Evolutionary conservation across 371 early-diverging fungal genomes (phyloP).

Genomic region (Mucor irregularis): DNA sequence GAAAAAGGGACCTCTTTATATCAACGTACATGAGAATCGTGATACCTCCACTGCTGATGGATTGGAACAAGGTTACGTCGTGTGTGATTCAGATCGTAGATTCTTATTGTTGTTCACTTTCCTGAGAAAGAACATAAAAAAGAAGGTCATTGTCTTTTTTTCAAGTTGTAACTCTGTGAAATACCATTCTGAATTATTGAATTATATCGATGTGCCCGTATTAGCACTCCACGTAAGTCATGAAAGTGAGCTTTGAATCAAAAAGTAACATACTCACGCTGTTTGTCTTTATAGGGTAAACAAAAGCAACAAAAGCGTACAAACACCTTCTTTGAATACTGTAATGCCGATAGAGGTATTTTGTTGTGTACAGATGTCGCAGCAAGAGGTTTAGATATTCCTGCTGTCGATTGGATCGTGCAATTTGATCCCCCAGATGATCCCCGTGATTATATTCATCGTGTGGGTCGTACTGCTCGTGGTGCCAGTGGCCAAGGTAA

Average conservation of each 20-base stretch:
- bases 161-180: conserved; percentile 94
- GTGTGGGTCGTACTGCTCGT: conserved; percentile 98
- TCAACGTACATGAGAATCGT: conserved; percentile 93
- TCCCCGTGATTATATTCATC: conserved; percentile 97
- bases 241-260: not conserved
- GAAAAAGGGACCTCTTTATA: conserved; percentile 91
- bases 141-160: conserved; percentile 97
- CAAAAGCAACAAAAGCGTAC: conserved; percentile 97
- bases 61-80: conserved; percentile 96
- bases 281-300: conserved; percentile 54
- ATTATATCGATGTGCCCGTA: conserved; percentile 97
- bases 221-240: conserved; percentile 87
- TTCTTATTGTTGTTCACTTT: conserved; percentile 94
- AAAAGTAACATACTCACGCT: not conserved
- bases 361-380: conserved; percentile 98
- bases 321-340: conserved; percentile 94
- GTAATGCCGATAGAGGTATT: conserved; percentile 88
- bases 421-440: conserved; percentile 99
- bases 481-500: conserved; percentile 85
- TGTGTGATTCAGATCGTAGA: conserved; percentile 88
- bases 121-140: conserved; percentile 90
- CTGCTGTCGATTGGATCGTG: conserved; percentile 97
- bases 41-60: conserved; percentile 90
- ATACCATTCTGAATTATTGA: conserved; percentile 92
- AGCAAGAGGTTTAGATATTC: conserved; percentile 98